Conservation (phyloP, 2,329 filamentous ascomycete genomes). For the Monascus ruber region DNA sequence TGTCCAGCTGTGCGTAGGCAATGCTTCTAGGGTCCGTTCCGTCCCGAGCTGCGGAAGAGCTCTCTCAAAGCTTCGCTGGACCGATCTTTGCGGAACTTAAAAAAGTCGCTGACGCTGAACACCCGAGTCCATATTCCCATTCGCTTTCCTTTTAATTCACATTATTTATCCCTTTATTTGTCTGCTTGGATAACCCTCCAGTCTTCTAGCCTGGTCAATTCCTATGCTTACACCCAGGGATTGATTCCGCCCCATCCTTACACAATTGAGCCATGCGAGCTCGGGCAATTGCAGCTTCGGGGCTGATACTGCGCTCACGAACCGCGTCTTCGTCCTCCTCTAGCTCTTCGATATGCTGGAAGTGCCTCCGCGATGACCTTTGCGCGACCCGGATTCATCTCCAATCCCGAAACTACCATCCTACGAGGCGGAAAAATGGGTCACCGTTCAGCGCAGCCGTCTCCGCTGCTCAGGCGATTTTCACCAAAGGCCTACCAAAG, state of each 20-base stretch:
- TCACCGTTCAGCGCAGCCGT: conserved; percentile 34
- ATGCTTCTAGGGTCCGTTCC: too few relatives aligned
- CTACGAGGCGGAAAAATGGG: conserved; percentile 27
- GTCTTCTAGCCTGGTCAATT: background rate
- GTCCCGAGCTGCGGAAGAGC: too few relatives aligned
- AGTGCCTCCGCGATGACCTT: conserved; percentile 29
- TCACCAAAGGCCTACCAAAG: conserved; percentile 32
- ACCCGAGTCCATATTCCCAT: too few relatives aligned
- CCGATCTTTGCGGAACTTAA: too few relatives aligned
- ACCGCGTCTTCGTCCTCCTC: conserved; percentile 12
- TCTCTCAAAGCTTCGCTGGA: too few relatives aligned
- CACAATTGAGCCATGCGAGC: conserved; percentile 23
- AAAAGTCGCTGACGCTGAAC: too few relatives aligned
- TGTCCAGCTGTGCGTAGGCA: too few relatives aligned
- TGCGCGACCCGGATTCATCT: conserved; percentile 11
- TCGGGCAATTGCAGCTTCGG: conserved; percentile 25
- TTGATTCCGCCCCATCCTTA: background rate
- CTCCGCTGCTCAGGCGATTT: conserved; percentile 42
- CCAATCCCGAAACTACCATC: conserved; percentile 28
- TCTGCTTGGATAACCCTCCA: too few relatives aligned
- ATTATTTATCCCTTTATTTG: too few relatives aligned
- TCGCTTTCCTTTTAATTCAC: too few relatives aligned
- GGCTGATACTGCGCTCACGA: conserved; percentile 23
- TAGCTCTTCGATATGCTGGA: conserved; percentile 22
- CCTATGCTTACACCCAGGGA: background rate